phyloP scores from a whole-genome alignment of 805 yeast species.

The Priceomyces melissophilus region DNA sequence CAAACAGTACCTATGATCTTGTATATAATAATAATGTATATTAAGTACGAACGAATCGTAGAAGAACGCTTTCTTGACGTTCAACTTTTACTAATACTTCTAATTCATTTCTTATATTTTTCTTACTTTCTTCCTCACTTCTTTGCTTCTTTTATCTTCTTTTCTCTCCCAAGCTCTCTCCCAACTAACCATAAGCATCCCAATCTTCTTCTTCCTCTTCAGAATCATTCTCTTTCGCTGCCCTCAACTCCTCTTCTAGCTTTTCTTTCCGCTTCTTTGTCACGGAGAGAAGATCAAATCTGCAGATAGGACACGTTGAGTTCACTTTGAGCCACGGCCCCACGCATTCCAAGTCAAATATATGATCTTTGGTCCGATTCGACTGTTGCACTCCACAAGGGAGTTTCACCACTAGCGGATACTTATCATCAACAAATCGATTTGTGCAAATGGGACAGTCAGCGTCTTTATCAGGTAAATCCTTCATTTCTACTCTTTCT shows the following conservation, averaged over 20 bases:
- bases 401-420: slow-evolving; percentile 74
- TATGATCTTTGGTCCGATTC: slow-evolving; percentile 45
- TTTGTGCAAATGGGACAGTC: slow-evolving; percentile 85
- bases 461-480: slow-evolving; percentile 44
- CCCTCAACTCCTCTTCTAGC: slow-evolving; percentile 31
- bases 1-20: slow-evolving; percentile 42
- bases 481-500: slow-evolving; percentile 53
- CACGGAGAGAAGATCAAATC: slow-evolving; percentile 59
- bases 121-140: too few species aligned
- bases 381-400: slow-evolving; percentile 51
- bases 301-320: slow-evolving; percentile 81
- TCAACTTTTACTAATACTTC: too few species aligned
- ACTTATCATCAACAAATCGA: slow-evolving; percentile 64
- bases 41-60: not conserved
- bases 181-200: slow-evolving; percentile 76
- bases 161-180: too few species aligned
- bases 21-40: not conserved
- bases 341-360: slow-evolving; percentile 85
- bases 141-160: too few species aligned
- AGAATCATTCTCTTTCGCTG: slow-evolving; percentile 42
- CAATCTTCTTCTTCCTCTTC: slow-evolving; percentile 66
- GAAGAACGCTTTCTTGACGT: too few species aligned
- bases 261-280: slow-evolving; percentile 24
- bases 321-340: slow-evolving; percentile 82
- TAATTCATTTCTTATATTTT: too few species aligned